Conservation (phyloP, 306 rosid species). For the Fragaria ananassa region DNA sequence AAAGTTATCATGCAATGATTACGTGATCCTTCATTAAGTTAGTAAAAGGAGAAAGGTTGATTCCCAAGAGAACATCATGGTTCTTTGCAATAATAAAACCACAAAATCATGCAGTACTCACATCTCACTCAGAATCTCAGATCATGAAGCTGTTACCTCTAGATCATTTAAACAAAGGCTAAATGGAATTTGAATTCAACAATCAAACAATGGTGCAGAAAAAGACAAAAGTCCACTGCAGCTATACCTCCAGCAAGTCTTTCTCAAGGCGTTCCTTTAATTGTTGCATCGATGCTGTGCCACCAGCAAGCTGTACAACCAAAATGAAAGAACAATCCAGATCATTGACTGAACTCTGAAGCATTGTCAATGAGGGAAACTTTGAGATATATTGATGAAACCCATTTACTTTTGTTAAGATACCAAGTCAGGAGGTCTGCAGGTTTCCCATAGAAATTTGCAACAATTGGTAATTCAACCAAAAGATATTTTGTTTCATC, state of each 20-base stretch:
- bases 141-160: background rate
- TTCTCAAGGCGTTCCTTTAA: constrained; percentile 96
- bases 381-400: background rate
- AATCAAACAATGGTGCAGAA: background rate
- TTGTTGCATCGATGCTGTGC: constrained; percentile 99
- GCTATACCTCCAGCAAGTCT: constrained; percentile 83
- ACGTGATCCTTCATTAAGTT: background rate
- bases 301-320: constrained; percentile 86
- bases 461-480: background rate
- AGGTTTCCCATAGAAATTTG: constrained; percentile 4
- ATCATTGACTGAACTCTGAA: constrained; percentile 16
- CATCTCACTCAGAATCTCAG: background rate
- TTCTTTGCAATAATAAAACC: background rate
- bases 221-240: background rate
- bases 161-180: background rate
- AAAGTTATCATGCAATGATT: background rate
- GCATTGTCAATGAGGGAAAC: background rate
- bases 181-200: background rate
- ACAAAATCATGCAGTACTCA: background rate
- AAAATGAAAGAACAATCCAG: constrained; percentile 11
- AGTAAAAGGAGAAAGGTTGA: background rate
- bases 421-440: background rate
- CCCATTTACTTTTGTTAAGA: background rate
- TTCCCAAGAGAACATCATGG: background rate
- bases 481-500: constrained; percentile 3